A percentile compares a stretch with the other conserved stretches of the same genome.
These are phyloP conservation scores for Phialophora tarda DNA, from an alignment of 2,329 filamentous ascomycete species.

Conservation along the genomic window DNA sequence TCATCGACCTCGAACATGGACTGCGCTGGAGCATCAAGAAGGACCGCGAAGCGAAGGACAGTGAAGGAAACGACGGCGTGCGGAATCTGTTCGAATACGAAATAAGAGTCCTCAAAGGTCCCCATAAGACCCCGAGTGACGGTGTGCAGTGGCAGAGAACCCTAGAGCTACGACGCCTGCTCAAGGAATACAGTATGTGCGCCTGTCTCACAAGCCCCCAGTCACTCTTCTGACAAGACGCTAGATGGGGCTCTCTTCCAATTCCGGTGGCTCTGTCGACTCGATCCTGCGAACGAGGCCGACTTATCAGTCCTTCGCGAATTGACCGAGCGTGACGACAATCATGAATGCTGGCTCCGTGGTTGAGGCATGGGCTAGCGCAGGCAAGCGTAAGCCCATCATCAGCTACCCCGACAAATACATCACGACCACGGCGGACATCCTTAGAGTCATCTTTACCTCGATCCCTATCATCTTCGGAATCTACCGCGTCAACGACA, in stretches of 20 bases:
- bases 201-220: background rate
- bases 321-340: conserved; percentile 8
- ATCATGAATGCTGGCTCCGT: conserved; percentile 3
- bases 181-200: conserved; percentile 22
- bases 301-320: conserved; percentile 17
- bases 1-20: conserved; percentile 39
- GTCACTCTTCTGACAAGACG: background rate
- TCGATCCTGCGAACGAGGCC: conserved; percentile 19
- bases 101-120: conserved; percentile 17
- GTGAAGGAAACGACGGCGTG: no score
- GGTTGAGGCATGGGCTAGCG: conserved; percentile 10
- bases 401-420: conserved; percentile 18
- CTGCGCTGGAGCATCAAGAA: conserved; percentile 6
- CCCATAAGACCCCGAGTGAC: conserved; percentile 1
- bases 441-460: no score
- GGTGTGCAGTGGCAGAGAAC: conserved; percentile 17
- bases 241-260: conserved; percentile 20
- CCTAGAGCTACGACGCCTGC: conserved; percentile 14
- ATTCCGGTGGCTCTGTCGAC: conserved; percentile 19
- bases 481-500: no score
- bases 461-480: no score
- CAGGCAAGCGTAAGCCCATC: background rate
- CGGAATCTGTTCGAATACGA: conserved; percentile 19
- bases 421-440: conserved; percentile 3
- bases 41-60: conserved; percentile 17